Percentiles rank a stretch among this genome's conserved stretches.
Conservation (phyloP, 2,329 filamentous ascomycete species). For the Aspergillus phoenicis region DNA sequence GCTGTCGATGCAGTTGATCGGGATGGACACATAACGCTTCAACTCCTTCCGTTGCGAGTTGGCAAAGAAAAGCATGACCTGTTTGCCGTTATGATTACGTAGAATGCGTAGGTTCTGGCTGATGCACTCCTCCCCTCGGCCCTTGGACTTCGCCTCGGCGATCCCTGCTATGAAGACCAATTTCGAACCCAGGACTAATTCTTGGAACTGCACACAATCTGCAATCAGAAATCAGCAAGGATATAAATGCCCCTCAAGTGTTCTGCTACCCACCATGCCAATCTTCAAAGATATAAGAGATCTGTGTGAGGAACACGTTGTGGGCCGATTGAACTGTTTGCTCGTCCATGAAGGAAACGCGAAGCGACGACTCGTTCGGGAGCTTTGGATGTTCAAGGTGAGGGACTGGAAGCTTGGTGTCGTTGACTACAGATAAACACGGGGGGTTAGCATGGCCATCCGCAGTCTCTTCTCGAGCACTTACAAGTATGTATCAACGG, state of each 20-base stretch:
- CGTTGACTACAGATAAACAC: constrained; percentile 32
- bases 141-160: constrained; percentile 48
- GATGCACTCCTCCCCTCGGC: constrained; percentile 49
- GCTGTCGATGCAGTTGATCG: constrained; percentile 44
- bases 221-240: constrained; percentile 8
- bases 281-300: constrained; percentile 47
- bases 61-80: constrained; percentile 44
- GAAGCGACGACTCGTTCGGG: constrained; percentile 35
- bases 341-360: constrained; percentile 47
- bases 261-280: constrained; percentile 37
- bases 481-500: constrained; percentile 44
- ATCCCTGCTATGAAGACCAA: constrained; percentile 46
- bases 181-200: constrained; percentile 41
- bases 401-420: constrained; percentile 43
- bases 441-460: background rate
- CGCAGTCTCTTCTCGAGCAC: constrained; percentile 13
- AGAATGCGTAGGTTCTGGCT: constrained; percentile 48
- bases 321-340: constrained; percentile 45
- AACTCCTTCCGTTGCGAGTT: constrained; percentile 46
- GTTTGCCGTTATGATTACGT: constrained; percentile 37
- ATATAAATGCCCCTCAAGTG: background rate
- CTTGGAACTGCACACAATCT: constrained; percentile 48
- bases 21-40: constrained; percentile 46
- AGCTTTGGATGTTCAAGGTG: constrained; percentile 47
- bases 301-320: constrained; percentile 43